These are phyloP conservation scores for Teratosphaeria gauchensis DNA, from an alignment of 2,329 filamentous ascomycete species.

Conservation along the genomic window DNA sequence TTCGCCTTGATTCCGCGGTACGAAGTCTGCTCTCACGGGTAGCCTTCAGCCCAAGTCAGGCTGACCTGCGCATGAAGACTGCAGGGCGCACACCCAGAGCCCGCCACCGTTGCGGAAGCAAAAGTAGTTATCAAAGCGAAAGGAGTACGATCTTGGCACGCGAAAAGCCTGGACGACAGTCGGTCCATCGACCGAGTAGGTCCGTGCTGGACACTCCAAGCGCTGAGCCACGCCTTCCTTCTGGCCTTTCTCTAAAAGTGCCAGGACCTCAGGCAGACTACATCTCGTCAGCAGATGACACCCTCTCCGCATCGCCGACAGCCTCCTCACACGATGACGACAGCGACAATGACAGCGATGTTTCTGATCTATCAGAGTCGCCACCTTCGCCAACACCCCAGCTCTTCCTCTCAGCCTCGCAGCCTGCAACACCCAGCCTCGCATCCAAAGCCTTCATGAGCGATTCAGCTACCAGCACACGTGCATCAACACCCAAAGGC, in stretches of 20 bases:
- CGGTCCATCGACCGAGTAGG: neutral
- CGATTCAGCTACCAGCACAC: constrained; percentile 2
- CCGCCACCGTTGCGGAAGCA: constrained; percentile 4
- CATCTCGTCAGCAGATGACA: constrained; percentile 6
- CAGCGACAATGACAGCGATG: constrained; percentile 1
- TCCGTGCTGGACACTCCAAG: constrained; percentile 4
- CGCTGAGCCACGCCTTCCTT: neutral
- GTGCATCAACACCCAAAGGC: neutral
- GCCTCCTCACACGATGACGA: constrained; percentile 1
- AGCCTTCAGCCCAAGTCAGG: constrained; percentile 58
- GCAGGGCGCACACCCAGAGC: neutral
- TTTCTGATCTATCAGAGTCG: constrained; percentile 4
- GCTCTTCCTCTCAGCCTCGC: constrained; percentile 10
- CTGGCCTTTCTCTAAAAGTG: neutral
- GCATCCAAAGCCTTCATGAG: constrained; percentile 5
- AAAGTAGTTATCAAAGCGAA: constrained; percentile 4
- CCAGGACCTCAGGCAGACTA: constrained; percentile 1
- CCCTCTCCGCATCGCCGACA: neutral
- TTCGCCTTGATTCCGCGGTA: constrained; percentile 70
- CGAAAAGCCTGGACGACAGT: neutral
- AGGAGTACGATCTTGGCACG: constrained; percentile 3
- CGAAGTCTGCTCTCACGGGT: constrained; percentile 58
- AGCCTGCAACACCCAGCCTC: constrained; percentile 19
- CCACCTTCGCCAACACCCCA: constrained; percentile 20
- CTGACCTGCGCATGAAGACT: constrained; percentile 40